Evolutionary conservation across 352 stramenopile species (phyloP), one percentile per base, ranked within the genome.

Genomic region (Pythium pyrilobum): DNA sequence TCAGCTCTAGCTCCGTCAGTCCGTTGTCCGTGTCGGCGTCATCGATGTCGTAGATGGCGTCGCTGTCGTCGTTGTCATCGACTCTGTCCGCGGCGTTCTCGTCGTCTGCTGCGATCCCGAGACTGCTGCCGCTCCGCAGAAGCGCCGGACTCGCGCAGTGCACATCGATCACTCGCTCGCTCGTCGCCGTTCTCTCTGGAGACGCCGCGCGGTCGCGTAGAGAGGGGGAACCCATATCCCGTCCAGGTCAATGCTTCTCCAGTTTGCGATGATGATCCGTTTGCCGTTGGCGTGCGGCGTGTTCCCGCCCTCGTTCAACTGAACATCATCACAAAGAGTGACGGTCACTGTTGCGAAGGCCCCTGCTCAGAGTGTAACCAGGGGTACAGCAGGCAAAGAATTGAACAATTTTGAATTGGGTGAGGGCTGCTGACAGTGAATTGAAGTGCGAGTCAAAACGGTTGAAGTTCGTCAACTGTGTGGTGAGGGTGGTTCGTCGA

Each of bases 111-210:
- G 28, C 34, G 7, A 20, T 31, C 12, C 18, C 23, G 7, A 20
- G 23, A 28, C 48, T 28, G 16, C 49, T 61, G 5, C n/a, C 25
- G 12, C 27, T 28, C 16, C 40, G 40, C 21, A 67, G 27, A 3
- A 59, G 39, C 41, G 47, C 59, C n/a, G 59, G 52, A 16, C 59
- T 59, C 6, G 50, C 48, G 36, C 59, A 63, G 21, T 18, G 15
- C 1, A 67, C 49, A 32, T 63, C 52, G 41, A 67, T 63, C 28
- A 67, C 48, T 21, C 47, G 59, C 32, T 60, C 58, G 8, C 24
- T 13, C 0, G 50, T 5, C 25, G 33, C 25, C 23, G 50, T 47
- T 23, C 29, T 20, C 25, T 28, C 46, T 10, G 46, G 45, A 8
- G 55, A 56, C n/a, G 39, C 25, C 36, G 29, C 10, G 18, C 28